A percentile compares a stretch with the other conserved stretches of the same genome.
Conservation (phyloP, 768 basidiomycete genomes). For the Rhizopogon rudus region DNA sequence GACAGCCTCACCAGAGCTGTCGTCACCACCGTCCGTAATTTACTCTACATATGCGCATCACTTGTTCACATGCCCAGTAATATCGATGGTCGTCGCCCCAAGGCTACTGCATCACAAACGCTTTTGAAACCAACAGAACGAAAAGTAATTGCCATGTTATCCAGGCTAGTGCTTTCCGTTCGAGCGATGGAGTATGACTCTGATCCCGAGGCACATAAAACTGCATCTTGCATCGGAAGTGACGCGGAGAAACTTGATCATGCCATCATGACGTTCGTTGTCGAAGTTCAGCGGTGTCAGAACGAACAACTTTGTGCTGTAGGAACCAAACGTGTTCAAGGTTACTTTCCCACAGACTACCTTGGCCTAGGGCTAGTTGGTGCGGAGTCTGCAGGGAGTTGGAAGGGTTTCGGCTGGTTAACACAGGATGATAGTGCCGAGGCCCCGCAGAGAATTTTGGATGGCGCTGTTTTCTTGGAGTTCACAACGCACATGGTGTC, state of each 20-base stretch:
- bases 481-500: slow-evolving; percentile 42
- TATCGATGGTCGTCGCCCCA: slow-evolving; percentile 39
- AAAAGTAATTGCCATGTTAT: slow-evolving; percentile 84
- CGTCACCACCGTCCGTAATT: slow-evolving; percentile 68
- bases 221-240: slow-evolving; percentile 63
- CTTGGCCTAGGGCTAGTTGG: slow-evolving; percentile 79
- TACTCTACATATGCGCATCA: slow-evolving; percentile 63
- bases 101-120: slow-evolving; percentile 43
- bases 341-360: slow-evolving; percentile 54
- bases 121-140: slow-evolving; percentile 76
- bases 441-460: slow-evolving; percentile 41
- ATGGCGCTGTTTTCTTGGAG: slow-evolving; percentile 49
- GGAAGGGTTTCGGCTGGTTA: slow-evolving; percentile 87
- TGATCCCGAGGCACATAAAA: slow-evolving; percentile 54
- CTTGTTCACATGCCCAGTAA: slow-evolving; percentile 57
- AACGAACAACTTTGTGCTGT: slow-evolving; percentile 18
- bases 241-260: slow-evolving; percentile 75
- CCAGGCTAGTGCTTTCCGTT: slow-evolving; percentile 85
- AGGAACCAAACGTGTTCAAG: slow-evolving; percentile 51
- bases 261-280: slow-evolving; percentile 62
- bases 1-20: slow-evolving; percentile 58
- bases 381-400: slow-evolving; percentile 69
- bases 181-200: slow-evolving; percentile 85
- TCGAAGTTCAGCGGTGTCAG: slow-evolving; percentile 62
- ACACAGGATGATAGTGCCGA: slow-evolving; percentile 45